Conservation (phyloP, 257 asterid species). For the Solanum chmielewskii region DNA sequence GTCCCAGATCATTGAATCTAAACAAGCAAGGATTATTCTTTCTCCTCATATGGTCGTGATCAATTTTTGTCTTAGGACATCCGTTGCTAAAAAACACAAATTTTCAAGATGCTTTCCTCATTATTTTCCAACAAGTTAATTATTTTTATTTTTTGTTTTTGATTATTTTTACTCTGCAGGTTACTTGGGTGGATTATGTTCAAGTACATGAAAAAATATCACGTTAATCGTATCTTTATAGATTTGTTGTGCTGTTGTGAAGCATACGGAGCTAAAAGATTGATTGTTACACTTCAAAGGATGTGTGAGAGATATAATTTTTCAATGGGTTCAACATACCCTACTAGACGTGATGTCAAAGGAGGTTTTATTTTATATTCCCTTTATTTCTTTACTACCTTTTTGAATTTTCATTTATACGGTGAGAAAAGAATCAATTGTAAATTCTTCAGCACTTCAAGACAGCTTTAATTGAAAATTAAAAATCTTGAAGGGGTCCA, state of each 20-base stretch:
- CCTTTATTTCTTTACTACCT: background rate
- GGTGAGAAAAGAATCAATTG: background rate
- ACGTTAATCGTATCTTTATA: slow-evolving; percentile 43
- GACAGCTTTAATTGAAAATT: background rate
- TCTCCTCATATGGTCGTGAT: background rate
- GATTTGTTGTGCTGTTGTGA: slow-evolving; percentile 34
- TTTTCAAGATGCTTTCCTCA: background rate
- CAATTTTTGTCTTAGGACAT: background rate
- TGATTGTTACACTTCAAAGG: slow-evolving; percentile 49
- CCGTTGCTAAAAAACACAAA: background rate
- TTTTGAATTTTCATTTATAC: background rate
- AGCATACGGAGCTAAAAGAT: slow-evolving; percentile 68
- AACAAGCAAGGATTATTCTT: background rate
- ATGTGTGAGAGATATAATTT: slow-evolving; percentile 50
- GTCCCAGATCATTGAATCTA: background rate
- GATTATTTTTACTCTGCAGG: slow-evolving; percentile 10
- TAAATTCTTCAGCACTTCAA: background rate
- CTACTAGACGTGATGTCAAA: slow-evolving; percentile 29
- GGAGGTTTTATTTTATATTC: slow-evolving; percentile 23
- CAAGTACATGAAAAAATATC: slow-evolving; percentile 46
- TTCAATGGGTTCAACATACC: slow-evolving; percentile 15
- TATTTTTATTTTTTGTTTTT: background rate
- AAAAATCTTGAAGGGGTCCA: slow-evolving; percentile 36
- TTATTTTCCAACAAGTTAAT: background rate
- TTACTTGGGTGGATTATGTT: slow-evolving; percentile 72